These are phyloP conservation scores for Daucus carota DNA, from an alignment of 129 eudicot species.

Conservation along the genomic window DNA sequence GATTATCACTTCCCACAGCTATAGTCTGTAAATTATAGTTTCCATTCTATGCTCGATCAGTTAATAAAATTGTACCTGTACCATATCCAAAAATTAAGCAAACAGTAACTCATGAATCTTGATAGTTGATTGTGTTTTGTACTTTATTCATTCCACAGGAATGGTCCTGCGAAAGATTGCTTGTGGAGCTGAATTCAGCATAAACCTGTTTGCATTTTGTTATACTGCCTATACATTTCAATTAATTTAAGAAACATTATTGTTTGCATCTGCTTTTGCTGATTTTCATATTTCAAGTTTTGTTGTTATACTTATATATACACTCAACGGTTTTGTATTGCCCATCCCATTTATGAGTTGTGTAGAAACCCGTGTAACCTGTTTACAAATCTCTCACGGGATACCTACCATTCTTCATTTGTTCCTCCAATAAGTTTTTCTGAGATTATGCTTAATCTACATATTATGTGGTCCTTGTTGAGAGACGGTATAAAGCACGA, in stretches of 20 bases:
- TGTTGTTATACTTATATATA: background rate
- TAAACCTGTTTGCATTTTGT: background rate
- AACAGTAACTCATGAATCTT: background rate
- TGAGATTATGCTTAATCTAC: no score
- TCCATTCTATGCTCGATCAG: no score
- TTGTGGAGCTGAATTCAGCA: background rate
- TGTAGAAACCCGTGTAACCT: background rate
- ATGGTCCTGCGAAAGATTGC: background rate
- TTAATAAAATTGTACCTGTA: background rate
- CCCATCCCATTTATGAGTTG: background rate
- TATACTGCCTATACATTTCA: background rate
- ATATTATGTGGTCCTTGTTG: background rate
- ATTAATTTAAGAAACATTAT: background rate
- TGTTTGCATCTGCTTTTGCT: background rate
- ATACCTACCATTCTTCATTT: no score
- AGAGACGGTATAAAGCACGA: background rate
- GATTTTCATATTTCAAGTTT: background rate
- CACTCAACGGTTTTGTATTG: background rate
- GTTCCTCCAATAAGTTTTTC: no score
- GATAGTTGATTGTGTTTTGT: background rate
- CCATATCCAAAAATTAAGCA: background rate
- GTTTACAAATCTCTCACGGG: background rate
- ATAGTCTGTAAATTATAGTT: background rate
- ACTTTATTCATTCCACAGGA: background rate
- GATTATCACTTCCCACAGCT: background rate